These are phyloP conservation scores for Solanum virginianum DNA, from an alignment of 257 asterid genomes.

Conservation along the genomic window DNA sequence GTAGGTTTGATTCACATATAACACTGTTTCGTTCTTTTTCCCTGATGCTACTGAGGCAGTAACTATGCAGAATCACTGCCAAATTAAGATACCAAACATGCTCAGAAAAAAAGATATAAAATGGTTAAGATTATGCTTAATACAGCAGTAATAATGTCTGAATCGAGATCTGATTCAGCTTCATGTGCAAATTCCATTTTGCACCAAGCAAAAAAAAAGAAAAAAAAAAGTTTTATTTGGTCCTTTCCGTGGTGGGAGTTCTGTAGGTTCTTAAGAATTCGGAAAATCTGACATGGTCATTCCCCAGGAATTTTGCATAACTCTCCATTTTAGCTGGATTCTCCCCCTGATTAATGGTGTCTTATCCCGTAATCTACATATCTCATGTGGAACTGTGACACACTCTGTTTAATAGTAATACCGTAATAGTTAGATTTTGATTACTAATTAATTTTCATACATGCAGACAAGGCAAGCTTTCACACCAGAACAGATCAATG, in stretches of 20 bases:
- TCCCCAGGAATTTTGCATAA: not conserved
- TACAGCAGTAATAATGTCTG: not conserved
- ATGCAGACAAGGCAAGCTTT: constrained; percentile 60
- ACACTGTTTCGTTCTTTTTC: not conserved
- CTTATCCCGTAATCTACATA: not conserved
- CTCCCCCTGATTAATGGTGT: not conserved
- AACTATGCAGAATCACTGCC: not conserved
- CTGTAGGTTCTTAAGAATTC: not conserved
- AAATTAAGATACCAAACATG: not conserved
- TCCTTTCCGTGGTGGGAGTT: not conserved
- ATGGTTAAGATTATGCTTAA: not conserved
- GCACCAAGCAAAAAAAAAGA: not conserved
- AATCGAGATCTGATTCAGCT: not conserved
- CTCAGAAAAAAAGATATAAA: not conserved
- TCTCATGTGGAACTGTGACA: not conserved
- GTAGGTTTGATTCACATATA: not conserved
- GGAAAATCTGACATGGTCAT: not conserved
- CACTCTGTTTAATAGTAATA: not conserved
- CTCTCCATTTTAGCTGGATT: not conserved
- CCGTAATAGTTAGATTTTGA: not conserved
- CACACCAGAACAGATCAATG: constrained; percentile 71
- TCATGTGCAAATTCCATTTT: not conserved
- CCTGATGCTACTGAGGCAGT: not conserved
- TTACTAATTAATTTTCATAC: not conserved
- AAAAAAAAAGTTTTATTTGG: not conserved